Percentiles rank a stretch among this genome's conserved stretches.
Conservation (phyloP, 176 grass and related monocot species). For the Ensete ventricosum region DNA sequence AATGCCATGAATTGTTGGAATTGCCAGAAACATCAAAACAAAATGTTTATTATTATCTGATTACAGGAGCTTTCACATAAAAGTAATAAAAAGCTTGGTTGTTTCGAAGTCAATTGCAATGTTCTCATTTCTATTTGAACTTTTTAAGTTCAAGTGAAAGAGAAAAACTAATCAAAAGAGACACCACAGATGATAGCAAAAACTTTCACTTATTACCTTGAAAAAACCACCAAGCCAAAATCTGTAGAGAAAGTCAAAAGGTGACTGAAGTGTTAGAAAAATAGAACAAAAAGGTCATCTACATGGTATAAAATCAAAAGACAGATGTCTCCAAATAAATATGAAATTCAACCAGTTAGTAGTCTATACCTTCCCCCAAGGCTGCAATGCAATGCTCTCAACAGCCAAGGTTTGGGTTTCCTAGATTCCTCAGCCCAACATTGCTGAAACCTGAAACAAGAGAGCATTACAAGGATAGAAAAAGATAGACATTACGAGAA, state of each 20-base stretch:
- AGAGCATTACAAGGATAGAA: background rate
- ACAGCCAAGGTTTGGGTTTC: conserved; percentile 78
- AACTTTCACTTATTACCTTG: conserved; percentile 39
- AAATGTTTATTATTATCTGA: background rate
- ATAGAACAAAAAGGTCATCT: background rate
- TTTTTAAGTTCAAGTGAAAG: background rate
- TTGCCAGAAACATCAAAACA: background rate
- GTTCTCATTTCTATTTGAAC: background rate
- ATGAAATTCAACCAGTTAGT: background rate
- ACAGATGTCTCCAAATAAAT: background rate
- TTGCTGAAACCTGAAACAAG: conserved; percentile 65
- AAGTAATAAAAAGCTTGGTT: background rate
- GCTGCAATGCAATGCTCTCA: conserved; percentile 80
- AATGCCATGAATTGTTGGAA: background rate
- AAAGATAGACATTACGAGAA: background rate
- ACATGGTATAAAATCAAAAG: background rate
- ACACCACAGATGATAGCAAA: no score
- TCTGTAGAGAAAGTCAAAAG: conserved; percentile 30
- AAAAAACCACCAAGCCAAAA: conserved; percentile 98
- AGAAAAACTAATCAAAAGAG: background rate
- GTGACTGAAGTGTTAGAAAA: background rate
- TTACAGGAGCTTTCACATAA: background rate
- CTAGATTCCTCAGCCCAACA: conserved; percentile 61
- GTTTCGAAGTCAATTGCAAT: no score
- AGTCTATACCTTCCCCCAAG: conserved; percentile 56